Base-by-base conservation (phyloP, 2,329 filamentous ascomycete species). In the Immersiporthe knoxdaviesiana region DNA sequence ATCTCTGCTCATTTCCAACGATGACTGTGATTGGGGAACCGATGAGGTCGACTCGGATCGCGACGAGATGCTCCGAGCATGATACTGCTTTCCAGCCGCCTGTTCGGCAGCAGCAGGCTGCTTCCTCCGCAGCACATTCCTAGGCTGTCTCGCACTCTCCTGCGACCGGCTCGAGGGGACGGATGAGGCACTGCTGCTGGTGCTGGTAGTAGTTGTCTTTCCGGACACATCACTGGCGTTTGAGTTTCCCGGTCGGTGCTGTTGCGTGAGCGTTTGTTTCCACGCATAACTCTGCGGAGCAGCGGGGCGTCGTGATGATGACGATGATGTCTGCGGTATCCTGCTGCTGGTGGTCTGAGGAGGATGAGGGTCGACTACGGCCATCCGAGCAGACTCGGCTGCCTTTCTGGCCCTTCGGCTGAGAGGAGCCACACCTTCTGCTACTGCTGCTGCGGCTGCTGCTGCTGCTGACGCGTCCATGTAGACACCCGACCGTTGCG, bases 111-210 rank as follows among this genome's bases (percentile, higher is more conserved):
- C 75, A 14, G 80, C 81, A 18, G 85, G 84, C 67, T 82, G 81
- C 74, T 87, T 88, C 73, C 83, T 82, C 72, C 83, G 80, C 62
- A 87, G 75, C 11, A 83, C 79, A 73, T 83, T 84, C 54, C 81
- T 81, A 35, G 76, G 75, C 60, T 78, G 76, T 41, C 76, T 79
- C 32, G 75, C 67, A 27, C 72, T 73, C 56, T 79, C 78, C 54
- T 78, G 74, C 0, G 78, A 80, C 41, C 76, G 78, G 60, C 76
- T 75, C 4, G 79, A 78, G 6, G 78, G 76, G 21, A 78, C 77
- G 30, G 78, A 35, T 11, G 68, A 78, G 16, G 77, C 77, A 37
- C 79, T 79, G 50, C 79, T 79, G 50, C 73, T 74, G 41, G 76
- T 76, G 44, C 76, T 75, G 56, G 74, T 75, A 54, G 74, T 72